These are phyloP conservation scores for Lasiodiplodia gonubiensis DNA, from an alignment of 2,329 filamentous ascomycete species.

Conservation along the genomic window DNA sequence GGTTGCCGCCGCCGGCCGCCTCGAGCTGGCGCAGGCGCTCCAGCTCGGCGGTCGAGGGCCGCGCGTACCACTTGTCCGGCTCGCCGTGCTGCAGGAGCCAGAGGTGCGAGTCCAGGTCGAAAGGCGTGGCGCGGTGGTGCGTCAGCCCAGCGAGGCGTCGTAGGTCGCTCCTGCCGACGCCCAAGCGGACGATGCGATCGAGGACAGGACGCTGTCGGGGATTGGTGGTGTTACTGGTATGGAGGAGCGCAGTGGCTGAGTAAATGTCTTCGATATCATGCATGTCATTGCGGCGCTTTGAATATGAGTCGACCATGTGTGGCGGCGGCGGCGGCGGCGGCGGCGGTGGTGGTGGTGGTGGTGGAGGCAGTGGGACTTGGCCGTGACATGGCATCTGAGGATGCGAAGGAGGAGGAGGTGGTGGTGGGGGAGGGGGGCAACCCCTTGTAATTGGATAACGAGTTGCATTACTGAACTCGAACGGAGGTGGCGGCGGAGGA, in stretches of 20 bases:
- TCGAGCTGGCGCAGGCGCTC: not conserved
- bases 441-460: not conserved
- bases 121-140: constrained; percentile 18
- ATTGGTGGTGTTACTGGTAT: not conserved
- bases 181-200: constrained; percentile 21
- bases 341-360: not conserved
- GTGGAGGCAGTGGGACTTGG: not conserved
- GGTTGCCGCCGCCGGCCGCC: not conserved
- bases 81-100: constrained; percentile 27
- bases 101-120: constrained; percentile 19
- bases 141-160: constrained; percentile 1
- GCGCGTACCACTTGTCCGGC: constrained; percentile 19
- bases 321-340: not conserved
- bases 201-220: not conserved
- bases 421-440: not conserved
- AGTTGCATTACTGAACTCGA: not conserved
- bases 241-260: not conserved
- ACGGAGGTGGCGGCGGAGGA: not conserved
- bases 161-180: not conserved
- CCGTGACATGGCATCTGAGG: not conserved
- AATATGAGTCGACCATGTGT: no score
- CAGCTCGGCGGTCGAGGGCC: constrained; percentile 1
- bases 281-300: not conserved
- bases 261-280: not conserved
- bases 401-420: not conserved